Base-by-base conservation (phyloP, 1,284 basidiomycete genomes). In the Ceratobasidium sp. region DNA sequence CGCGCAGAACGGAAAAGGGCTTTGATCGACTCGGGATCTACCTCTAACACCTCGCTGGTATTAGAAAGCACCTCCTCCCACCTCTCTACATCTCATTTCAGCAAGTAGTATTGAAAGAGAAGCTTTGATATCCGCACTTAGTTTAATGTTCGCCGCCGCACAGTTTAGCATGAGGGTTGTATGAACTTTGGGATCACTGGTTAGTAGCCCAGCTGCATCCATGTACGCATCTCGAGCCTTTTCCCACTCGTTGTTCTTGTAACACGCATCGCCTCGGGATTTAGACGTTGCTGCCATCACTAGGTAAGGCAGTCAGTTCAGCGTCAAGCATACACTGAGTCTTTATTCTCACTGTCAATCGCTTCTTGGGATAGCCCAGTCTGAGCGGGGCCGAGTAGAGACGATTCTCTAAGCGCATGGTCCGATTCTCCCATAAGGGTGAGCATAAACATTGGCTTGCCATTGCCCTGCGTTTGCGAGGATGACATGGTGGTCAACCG, bases 401-500 rank as follows among this genome's bases (percentile, higher is more conserved):
- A n/a, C 9, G 50, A 22, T 53, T 53, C n/a, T 9, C 27, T 22
- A n/a, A 53, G 50, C 22, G 50, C 19, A 53, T 11, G 50, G 22
- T 53, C 50, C 27, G n/a, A 27, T n/a, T 22, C n/a, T 22, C 27
- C 50, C 50, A 53, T 53, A 41, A 47, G 44, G 2, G 22, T 64
- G 11, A 27, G n/a, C 62, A 64, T 50, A 47, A 64, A 64, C 31
- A 64, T 45, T 14, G 62, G 29, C 50, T 57, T 64, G 47, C 47
- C 27, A 29, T 33, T 15, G 44, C 29, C 47, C 50, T 44, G 19
- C 62, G 50, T 64, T 31, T 31, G 11, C 5, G 44, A 27, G 33
- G 24, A 44, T 19, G 56, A 15, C 59, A 29, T 5, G 36, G 36
- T 24, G 17, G 59, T 60, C 60, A 63, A 41, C 19, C 48, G 60